Base-by-base conservation (phyloP, 179 eudicot species). In the Monotropa hypopitys region DNA sequence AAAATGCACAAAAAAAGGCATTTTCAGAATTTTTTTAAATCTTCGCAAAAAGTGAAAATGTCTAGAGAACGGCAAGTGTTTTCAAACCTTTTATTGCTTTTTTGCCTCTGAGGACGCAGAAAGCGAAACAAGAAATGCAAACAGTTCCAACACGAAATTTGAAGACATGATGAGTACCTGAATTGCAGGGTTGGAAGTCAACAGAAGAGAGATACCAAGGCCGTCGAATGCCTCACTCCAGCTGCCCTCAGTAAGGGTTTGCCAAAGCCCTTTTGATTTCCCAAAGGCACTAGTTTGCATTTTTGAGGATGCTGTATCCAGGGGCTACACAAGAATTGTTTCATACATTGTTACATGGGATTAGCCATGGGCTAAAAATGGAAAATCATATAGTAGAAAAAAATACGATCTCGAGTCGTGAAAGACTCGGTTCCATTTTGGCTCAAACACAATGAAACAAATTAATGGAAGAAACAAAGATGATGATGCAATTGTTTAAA, bases 251-350 rank as follows among this genome's bases (percentile, higher is more conserved):
- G 94, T 75, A 53, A 92, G 92, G 78, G 92, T 92, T 77, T 79
- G 81, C 91, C 90, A 87, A 42, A 92, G 90, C 50, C 96, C 90
- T 83, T 92, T 91, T 47, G 97, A 88, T 80, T 88, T 89, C 70
- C 97, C 97, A 76, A 91, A 92, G 45, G 88, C 90, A 78, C 97
- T 88, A 43, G 92, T 91, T 82, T 92, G 97, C 97, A 92, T 92
- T 84, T 87, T 89, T 74, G 97, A 91, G 63, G 97, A 87, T 73
- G 94, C 96, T 51, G 97, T 92, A 84, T 92, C 97, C 83, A 92
- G 84, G 47, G 97, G 97, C 97, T 92, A 84, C 84, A 77, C 73
- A 76, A 68, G 42, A 78, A 53, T 32, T 32, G 40, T n/a, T 32
- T 9, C 23, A 33, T n/a, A 9, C 63, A 10, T 10, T 10, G n/a